Evolutionary conservation across 164 flowering plant genomes (phyloP), one percentile per base, ranked within the genome.

Genomic region (Chloranthus sessilifolius): DNA sequence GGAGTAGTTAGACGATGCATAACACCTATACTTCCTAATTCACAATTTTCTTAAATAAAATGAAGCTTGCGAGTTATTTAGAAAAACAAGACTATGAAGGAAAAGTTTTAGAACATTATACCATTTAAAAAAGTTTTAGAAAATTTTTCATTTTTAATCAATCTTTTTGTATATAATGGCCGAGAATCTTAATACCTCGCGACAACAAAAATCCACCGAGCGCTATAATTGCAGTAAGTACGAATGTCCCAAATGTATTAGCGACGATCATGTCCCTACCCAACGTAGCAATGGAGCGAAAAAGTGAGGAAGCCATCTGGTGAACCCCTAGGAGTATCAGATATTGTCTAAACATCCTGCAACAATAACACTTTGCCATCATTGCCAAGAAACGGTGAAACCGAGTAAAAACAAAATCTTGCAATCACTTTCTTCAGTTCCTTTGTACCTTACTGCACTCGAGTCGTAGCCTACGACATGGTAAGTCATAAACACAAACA

Each of bases 391-490:
- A 47, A 42, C 45, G 17, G 4, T 17, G 20, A 28, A 24, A 24
- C 7, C n/a, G n/a, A n/a, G 26, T 3, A 24, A 4, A 11, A 12
- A 3, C 5, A 24, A 24, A 24, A 14, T 15, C 7, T 44, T 19
- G 10, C 5, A 7, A 7, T 44, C 10, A 5, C 29, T 25, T 36
- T 17, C 53, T 49, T n/a, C n/a, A n/a, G n/a, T n/a, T n/a, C n/a
- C n/a, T n/a, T n/a, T n/a, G 17, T 21, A 58, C 62, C 55, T 58
- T 16, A 41, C 55, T 24, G 22, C 49, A 50, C 33, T 50, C 50
- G 62, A 43, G 24, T 58, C 62, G 35, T 40, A 50, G 20, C 62
- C 62, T 8, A 50, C 29, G 8, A 33, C 62, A 40, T 58, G 50
- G 38, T 58, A 58, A 25, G 50, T 58, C 26, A 58, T 12, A 25